Evolutionary conservation across 371 early-diverging fungal species (phyloP), one percentile per base, ranked within the genome.

Genomic region (Phascolomyces articulosus): DNA sequence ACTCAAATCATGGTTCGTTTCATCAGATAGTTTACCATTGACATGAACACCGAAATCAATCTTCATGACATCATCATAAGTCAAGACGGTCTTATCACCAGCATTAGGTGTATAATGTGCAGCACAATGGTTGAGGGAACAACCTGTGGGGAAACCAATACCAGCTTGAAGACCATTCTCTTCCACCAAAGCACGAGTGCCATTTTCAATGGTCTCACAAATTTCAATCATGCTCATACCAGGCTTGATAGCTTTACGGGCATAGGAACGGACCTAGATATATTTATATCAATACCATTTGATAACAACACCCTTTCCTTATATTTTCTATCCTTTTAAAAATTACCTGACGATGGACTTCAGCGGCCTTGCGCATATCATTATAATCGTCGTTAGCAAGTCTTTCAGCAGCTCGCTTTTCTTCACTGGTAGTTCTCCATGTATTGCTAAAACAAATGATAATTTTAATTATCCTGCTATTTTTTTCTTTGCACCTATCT

Each of bases 131-230:
- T 99, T 99, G 40, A 99, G 70, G 8, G 99, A 98, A 56, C 92
- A 88, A 34, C 99, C 99, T 4, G 98, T 98, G n/a, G 99, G 99
- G 85, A 99, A 99, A 26, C 97, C 99, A 64, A 99, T 96, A 71
- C 90, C 96, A 20, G 95, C 78, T 66, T 91, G 90, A n/a, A 96
- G 64, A 1, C 96, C 97, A 31, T 94, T 92, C 16, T 88, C 98
- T 75, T 96, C 94, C 23, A 99, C 87, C 55, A 99, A 79, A 20
- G 86, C 85, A 48, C 99, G 90, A 2, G 98, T 97, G 16, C 93
- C 94, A 67, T 99, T 96, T 79, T 99, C 99, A 62, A 99, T 96
- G 69, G 87, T 70, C 69, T 98, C 96, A 31, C 90, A 88, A 64
- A 99, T 95, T 23, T 96, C 96, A 20, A 91, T 92, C 93, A 99